These are phyloP conservation scores for Xylariaceae sp. DNA, from an alignment of 2,329 filamentous ascomycete species.

Conservation along the genomic window DNA sequence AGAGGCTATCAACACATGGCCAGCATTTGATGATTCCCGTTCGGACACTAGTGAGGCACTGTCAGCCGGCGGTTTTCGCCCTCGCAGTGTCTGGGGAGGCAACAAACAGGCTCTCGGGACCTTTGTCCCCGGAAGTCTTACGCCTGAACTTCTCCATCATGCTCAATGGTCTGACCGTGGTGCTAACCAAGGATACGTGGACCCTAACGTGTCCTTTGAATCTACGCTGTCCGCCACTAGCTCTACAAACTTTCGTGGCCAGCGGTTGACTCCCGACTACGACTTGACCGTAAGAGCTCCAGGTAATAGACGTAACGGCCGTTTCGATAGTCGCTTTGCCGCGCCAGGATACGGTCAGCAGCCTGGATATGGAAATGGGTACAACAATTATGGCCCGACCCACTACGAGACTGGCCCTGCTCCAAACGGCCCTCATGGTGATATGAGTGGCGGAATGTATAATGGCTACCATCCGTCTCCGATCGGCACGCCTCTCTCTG, in stretches of 20 bases:
- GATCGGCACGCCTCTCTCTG: slow-evolving; percentile 60
- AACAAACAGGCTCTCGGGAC: slow-evolving; percentile 34
- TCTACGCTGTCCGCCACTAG: slow-evolving; percentile 9
- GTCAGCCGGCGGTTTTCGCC: slow-evolving; percentile 47
- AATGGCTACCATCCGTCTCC: slow-evolving; percentile 21
- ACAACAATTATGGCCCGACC: slow-evolving; percentile 27
- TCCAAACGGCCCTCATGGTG: slow-evolving; percentile 26
- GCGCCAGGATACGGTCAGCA: slow-evolving; percentile 30
- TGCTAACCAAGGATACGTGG: slow-evolving; percentile 35
- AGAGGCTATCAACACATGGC: slow-evolving; percentile 47
- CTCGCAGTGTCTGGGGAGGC: slow-evolving; percentile 53
- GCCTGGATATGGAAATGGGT: slow-evolving; percentile 27
- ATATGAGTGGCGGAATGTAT: slow-evolving; percentile 30
- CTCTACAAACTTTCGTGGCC: slow-evolving; percentile 39
- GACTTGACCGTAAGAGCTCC: slow-evolving; percentile 42
- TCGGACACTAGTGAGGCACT: slow-evolving; percentile 54
- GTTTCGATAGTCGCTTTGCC: slow-evolving; percentile 39
- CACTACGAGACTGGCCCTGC: slow-evolving; percentile 33
- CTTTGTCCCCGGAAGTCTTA: slow-evolving; percentile 20
- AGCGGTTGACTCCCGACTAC: slow-evolving; percentile 44
- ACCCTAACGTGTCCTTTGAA: slow-evolving; percentile 32
- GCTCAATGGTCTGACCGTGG: slow-evolving; percentile 46
- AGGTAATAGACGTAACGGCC: slow-evolving; percentile 40
- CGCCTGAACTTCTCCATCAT: slow-evolving; percentile 32
- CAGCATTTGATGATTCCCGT: slow-evolving; percentile 47